These are phyloP conservation scores for Penicillium angulare DNA, from an alignment of 495 filamentous ascomycete species.

Conservation along the genomic window DNA sequence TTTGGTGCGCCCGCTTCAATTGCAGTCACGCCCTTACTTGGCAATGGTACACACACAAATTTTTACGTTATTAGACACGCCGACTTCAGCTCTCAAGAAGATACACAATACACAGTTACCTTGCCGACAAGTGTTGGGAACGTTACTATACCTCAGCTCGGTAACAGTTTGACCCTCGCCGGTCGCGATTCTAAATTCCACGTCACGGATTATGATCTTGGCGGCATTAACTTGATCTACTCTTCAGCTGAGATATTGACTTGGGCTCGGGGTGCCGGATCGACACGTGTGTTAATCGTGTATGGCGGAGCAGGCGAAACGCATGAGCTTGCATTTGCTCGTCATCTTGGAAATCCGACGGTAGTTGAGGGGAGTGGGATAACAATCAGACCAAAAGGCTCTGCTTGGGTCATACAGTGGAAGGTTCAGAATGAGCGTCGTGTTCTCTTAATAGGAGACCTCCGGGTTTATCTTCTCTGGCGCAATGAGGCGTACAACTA, in stretches of 20 bases:
- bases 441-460: constrained; percentile 44
- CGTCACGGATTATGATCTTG: constrained; percentile 66
- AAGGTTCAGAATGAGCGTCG: constrained; percentile 35
- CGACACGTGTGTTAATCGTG: constrained; percentile 57
- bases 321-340: constrained; percentile 59
- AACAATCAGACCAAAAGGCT: constrained; percentile 31
- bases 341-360: constrained; percentile 16
- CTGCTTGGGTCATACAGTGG: constrained; percentile 50
- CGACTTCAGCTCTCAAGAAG: constrained; percentile 47
- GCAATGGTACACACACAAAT: constrained; percentile 38
- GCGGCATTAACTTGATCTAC: constrained; percentile 58
- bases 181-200: constrained; percentile 70
- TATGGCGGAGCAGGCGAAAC: constrained; percentile 63
- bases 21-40: constrained; percentile 53
- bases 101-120: constrained; percentile 54
- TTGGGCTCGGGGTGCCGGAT: constrained; percentile 50
- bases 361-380: constrained; percentile 22
- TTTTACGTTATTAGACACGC: constrained; percentile 63
- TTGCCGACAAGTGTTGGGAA: constrained; percentile 55
- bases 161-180: constrained; percentile 56
- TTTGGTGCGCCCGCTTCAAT: constrained; percentile 46
- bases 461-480: constrained; percentile 52
- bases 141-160: constrained; percentile 57
- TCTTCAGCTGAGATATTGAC: constrained; percentile 71
- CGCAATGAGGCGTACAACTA: constrained; percentile 64